These are phyloP conservation scores for Dalechampia spathulata DNA, from an alignment of 441 rosid species.

Conservation along the genomic window DNA sequence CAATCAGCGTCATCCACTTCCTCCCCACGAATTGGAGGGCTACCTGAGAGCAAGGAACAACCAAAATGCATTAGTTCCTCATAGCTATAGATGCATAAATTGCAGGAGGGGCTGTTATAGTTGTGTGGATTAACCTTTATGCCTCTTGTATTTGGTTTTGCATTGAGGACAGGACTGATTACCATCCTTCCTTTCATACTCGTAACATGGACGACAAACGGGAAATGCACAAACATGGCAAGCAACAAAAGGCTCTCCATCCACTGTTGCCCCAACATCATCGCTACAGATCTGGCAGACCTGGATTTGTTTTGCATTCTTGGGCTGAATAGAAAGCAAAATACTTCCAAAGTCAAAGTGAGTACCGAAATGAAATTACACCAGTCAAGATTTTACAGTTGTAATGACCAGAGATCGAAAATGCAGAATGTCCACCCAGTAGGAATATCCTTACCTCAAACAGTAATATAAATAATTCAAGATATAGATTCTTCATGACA, in stretches of 20 bases:
- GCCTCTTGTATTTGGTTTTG: constrained; percentile 37
- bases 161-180: constrained; percentile 40
- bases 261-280: constrained; percentile 20
- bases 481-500: not conserved
- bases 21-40: constrained; percentile 28
- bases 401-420: not conserved
- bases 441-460: not conserved
- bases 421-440: not conserved
- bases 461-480: not conserved
- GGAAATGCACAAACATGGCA: constrained; percentile 41
- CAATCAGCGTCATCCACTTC: constrained; percentile 17
- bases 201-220: constrained; percentile 41
- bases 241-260: constrained; percentile 33
- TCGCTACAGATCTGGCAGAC: constrained; percentile 40
- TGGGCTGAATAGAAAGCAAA: constrained; percentile 14
- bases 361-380: not conserved
- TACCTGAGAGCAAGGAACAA: constrained; percentile 14
- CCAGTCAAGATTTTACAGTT: not conserved
- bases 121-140: constrained; percentile 22
- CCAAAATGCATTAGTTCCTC: not conserved
- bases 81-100: not conserved
- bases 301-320: constrained; percentile 19
- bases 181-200: constrained; percentile 40
- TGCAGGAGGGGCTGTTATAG: not conserved
- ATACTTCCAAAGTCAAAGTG: constrained; percentile 1